Evolutionary conservation across 2,329 filamentous ascomycete genomes (phyloP), one percentile per base, ranked within the genome.

Genomic region (Arthrobotrys iridis): DNA sequence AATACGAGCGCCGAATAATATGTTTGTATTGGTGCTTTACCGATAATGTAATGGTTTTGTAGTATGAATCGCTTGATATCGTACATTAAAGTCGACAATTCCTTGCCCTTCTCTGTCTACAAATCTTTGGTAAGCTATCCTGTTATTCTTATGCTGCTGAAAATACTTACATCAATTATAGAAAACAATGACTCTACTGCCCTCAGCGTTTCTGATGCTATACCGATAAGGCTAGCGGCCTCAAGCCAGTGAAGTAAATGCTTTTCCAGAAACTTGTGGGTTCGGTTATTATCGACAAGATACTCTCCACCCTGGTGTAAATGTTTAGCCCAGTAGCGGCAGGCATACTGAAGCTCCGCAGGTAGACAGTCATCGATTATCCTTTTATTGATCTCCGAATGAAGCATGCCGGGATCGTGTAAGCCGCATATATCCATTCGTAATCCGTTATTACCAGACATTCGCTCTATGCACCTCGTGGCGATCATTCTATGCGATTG

Each of bases 271-370:
- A 55, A 55, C 18, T 18, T 15, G 15, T 55, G 48, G 22, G 35
- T 15, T 11, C 4, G 10, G 6, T 20, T 8, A 18, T 35, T 15
- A 15, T 55, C 48, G 68, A 77, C 75, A 77, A 79, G 79, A 77
- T 80, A 79, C 71, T 77, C 71, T 67, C 76, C 73, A 78, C 79
- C 79, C 41, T 77, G 70, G 73, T 78, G 57, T 0, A 80, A 58
- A 78, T 82, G 80, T 35, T 79, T 77, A 79, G 80, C n/a, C n/a
- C n/a, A n/a, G n/a, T n/a, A n/a, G n/a, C n/a, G n/a, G n/a, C n/a
- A n/a, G n/a, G n/a, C n/a, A 78, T 83, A 83, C 66, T 80, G 78
- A 52, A 83, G 70, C 79, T 80, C 67, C 77, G 77, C 37, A 78
- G 81, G 66, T 80, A 83, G 52, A 77, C 78, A 30, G 68, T 80